Evolutionary conservation across 345 rosid species (phyloP).

Genomic region (Acer yangbiense): DNA sequence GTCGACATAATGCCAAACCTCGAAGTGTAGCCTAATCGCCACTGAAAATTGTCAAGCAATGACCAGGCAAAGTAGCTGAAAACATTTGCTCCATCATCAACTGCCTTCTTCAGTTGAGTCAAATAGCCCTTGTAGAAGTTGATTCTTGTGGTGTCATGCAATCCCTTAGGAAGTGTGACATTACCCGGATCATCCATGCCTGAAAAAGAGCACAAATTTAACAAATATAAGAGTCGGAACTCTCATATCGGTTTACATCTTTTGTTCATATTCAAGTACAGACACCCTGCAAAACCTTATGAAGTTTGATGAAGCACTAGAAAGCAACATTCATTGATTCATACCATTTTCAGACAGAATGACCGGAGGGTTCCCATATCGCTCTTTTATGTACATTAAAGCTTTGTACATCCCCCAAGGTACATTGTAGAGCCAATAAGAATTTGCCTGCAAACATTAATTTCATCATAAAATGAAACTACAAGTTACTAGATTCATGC

Average conservation of each 20-base stretch:
- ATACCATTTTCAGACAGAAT: slow-evolving; percentile 89
- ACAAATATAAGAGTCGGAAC: slow-evolving; percentile 7
- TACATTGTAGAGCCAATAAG: slow-evolving; percentile 86
- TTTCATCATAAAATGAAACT: background rate
- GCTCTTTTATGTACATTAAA: slow-evolving; percentile 82
- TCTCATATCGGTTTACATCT: background rate
- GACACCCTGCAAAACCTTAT: background rate
- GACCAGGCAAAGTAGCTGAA: slow-evolving; percentile 95
- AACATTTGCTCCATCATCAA: slow-evolving; percentile 80
- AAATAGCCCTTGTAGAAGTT: slow-evolving; percentile 71
- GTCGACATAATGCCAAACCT: slow-evolving; percentile 91
- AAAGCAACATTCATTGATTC: background rate
- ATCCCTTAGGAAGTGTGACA: slow-evolving; percentile 62
- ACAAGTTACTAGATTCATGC: background rate
- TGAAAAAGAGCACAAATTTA: slow-evolving; percentile 15
- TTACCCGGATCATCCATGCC: slow-evolving; percentile 96
- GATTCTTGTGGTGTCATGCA: slow-evolving; percentile 80
- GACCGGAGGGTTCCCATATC: slow-evolving; percentile 82
- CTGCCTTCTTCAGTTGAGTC: slow-evolving; percentile 82
- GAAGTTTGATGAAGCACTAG: background rate
- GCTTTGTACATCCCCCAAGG: slow-evolving; percentile 98
- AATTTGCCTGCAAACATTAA: slow-evolving; percentile 63
- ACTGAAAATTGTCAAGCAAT: slow-evolving; percentile 92
- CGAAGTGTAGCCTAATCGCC: slow-evolving; percentile 91
- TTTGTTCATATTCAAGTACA: background rate